A percentile compares a stretch with the other conserved stretches of the same genome.
These are phyloP conservation scores for Auxenochlorella pyrenoidosa DNA, from an alignment of 139 green algal species.

Conservation along the genomic window DNA sequence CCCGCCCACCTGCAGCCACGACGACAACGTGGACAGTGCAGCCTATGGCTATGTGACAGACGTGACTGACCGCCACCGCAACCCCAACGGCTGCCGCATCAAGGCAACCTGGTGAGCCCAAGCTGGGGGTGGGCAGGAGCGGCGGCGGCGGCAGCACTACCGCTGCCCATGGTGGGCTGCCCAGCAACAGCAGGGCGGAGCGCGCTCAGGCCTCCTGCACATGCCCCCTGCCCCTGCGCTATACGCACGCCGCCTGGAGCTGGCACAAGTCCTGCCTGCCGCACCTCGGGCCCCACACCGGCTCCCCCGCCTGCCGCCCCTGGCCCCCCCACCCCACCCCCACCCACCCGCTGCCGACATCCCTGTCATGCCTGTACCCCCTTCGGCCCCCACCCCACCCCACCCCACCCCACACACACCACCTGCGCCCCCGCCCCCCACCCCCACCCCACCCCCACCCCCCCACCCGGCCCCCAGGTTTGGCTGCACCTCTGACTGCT, in stretches of 20 bases:
- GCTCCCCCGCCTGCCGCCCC: no score
- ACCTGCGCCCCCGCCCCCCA: not conserved
- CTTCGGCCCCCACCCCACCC: no score
- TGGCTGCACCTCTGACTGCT: conserved; percentile 7
- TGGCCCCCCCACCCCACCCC: no score
- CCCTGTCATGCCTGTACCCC: not conserved
- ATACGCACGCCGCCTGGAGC: no score
- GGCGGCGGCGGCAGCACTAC: not conserved
- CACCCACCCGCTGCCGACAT: no score
- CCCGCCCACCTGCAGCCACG: not conserved
- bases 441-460: no score
- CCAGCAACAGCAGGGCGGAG: no score
- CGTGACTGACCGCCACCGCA: not conserved
- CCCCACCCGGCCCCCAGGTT: not conserved
- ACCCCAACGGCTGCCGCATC: conserved; percentile 14
- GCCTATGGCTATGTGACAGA: not conserved
- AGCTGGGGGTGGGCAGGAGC: not conserved
- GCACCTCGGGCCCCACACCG: no score
- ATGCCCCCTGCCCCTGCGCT: no score
- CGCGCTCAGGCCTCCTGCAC: no score
- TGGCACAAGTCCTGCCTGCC: no score
- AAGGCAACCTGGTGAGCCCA: not conserved
- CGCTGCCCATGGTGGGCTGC: not conserved
- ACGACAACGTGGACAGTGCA: not conserved
- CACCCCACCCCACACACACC: not conserved